Evolutionary conservation across 768 basidiomycete genomes (phyloP).

Genomic region (Tephrocybe rancida): DNA sequence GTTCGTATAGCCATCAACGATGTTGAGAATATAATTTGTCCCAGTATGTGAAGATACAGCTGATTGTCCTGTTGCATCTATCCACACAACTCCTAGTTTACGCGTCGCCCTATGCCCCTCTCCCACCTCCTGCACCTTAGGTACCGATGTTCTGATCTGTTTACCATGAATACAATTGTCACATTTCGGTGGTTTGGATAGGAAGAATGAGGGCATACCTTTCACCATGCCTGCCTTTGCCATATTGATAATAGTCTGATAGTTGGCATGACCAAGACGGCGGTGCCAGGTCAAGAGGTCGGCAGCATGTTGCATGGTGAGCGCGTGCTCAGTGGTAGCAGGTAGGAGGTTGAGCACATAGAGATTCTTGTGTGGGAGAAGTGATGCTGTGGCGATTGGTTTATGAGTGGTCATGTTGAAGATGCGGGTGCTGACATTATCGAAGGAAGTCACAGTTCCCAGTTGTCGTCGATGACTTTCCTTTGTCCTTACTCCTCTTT

Average conservation of each 20-base stretch:
- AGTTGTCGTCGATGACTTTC: too few species aligned
- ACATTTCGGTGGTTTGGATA: too few species aligned
- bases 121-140: constrained; percentile 24
- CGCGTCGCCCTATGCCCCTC: neutral
- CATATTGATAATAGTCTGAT: constrained; percentile 4
- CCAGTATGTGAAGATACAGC: neutral
- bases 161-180: too few species aligned
- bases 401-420: neutral
- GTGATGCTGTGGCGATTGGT: neutral
- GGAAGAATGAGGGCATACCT: too few species aligned
- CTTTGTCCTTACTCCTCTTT: too few species aligned
- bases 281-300: constrained; percentile 10
- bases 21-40: too few species aligned
- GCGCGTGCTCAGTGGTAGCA: neutral
- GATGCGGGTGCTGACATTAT: too few species aligned
- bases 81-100: neutral
- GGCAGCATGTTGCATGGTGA: neutral
- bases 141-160: too few species aligned
- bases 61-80: neutral
- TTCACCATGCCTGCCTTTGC: neutral
- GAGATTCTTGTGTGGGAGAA: too few species aligned
- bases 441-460: too few species aligned
- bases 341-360: neutral
- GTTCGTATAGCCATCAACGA: too few species aligned
- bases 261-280: constrained; percentile 7